Evolutionary conservation across 352 stramenopile genomes (phyloP).

Genomic region (Phytopythium boreale): DNA sequence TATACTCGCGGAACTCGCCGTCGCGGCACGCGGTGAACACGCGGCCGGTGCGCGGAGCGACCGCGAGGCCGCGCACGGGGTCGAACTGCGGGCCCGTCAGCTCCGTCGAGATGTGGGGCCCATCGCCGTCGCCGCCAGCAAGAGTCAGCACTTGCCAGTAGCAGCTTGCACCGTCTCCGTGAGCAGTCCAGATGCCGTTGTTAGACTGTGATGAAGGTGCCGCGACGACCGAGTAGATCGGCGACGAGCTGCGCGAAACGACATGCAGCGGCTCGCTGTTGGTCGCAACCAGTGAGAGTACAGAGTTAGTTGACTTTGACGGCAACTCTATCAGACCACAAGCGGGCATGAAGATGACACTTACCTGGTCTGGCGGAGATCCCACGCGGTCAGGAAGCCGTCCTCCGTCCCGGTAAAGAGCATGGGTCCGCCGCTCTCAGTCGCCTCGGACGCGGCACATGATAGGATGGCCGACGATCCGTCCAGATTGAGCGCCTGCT

Average conservation of each 20-base stretch:
- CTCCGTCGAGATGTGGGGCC: conserved; percentile 28
- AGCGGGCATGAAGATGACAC: background rate
- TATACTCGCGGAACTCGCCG: conserved; percentile 62
- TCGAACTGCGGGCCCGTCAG: conserved; percentile 68
- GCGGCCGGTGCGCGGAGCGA: conserved; percentile 28
- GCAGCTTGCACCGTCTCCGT: conserved; percentile 52
- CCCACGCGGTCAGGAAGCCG: conserved; percentile 54
- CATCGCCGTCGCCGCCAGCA: background rate
- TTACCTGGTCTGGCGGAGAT: conserved; percentile 54
- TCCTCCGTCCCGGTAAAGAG: conserved; percentile 64
- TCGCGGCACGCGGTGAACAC: conserved; percentile 63
- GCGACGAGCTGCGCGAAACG: conserved; percentile 47
- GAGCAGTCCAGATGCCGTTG: conserved; percentile 46
- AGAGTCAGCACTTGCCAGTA: conserved; percentile 38
- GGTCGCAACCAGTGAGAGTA: background rate
- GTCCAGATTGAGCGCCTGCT: conserved; percentile 40
- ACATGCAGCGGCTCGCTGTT: conserved; percentile 40
- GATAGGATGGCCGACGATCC: conserved; percentile 39
- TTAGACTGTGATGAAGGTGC: background rate
- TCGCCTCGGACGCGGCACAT: conserved; percentile 15
- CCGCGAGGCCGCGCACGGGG: conserved; percentile 48
- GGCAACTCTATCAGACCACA: background rate
- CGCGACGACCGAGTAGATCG: conserved; percentile 42
- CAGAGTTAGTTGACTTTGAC: background rate
- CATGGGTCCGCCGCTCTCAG: conserved; percentile 14